Conservation (phyloP, 176 grass and related monocot genomes). For the Oryza coarctata region DNA sequence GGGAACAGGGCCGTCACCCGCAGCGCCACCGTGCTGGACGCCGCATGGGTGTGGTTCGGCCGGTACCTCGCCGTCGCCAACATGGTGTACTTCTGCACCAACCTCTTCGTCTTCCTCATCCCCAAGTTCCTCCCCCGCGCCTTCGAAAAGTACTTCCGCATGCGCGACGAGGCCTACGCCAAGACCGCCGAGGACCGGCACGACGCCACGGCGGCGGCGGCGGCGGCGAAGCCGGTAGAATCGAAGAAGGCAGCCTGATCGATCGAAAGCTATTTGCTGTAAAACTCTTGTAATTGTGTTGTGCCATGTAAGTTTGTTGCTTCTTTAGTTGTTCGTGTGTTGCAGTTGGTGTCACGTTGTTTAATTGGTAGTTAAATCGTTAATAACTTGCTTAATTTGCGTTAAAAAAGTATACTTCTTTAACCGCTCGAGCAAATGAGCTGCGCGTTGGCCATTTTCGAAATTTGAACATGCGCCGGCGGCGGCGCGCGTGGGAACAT, state of each 20-base stretch:
- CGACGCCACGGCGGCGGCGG: background rate
- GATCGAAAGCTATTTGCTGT: no score
- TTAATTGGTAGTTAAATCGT: background rate
- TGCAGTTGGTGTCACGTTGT: no score
- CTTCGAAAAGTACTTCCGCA: constrained; percentile 82
- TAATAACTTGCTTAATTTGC: background rate
- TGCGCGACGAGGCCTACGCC: constrained; percentile 41
- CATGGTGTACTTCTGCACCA: constrained; percentile 72
- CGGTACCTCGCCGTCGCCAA: constrained; percentile 62
- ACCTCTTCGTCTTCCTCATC: constrained; percentile 81
- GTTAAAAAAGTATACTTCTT: no score
- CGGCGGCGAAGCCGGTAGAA: background rate
- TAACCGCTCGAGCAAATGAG: background rate
- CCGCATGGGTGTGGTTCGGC: constrained; percentile 75
- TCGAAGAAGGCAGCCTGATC: constrained; percentile 41
- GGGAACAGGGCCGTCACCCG: constrained; percentile 3
- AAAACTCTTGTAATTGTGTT: background rate
- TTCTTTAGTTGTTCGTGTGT: background rate
- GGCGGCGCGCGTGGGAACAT: background rate
- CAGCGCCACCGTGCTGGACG: constrained; percentile 42
- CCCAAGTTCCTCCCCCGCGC: constrained; percentile 69
- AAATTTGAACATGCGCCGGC: background rate
- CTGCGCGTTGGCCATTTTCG: constrained; percentile 1
- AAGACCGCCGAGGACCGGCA: constrained; percentile 50
- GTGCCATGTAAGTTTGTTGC: background rate